phyloP scores from a whole-genome alignment of 2,329 filamentous ascomycete genomes.

The Aspergillus aculeatinus region DNA sequence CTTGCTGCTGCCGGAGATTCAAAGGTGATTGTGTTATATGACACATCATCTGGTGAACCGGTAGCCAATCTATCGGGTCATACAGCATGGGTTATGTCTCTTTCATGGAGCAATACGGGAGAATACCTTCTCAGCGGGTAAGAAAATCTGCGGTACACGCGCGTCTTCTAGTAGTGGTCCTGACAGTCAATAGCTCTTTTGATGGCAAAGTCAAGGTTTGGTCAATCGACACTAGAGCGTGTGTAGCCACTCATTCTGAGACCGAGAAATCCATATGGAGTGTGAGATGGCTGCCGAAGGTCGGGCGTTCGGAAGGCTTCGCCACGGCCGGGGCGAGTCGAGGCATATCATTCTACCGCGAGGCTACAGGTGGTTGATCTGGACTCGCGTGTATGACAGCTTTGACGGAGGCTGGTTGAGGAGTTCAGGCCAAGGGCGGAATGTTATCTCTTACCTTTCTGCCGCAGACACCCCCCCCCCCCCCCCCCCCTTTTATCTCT shows the following conservation, averaged over 20 bases:
- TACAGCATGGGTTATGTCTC: constrained; percentile 80
- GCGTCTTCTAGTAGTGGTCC: background rate
- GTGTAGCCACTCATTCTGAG: constrained; percentile 92
- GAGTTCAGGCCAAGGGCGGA: background rate
- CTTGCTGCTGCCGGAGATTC: constrained; percentile 90
- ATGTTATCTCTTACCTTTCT: background rate
- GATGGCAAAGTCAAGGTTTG: constrained; percentile 96
- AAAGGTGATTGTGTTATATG: constrained; percentile 84
- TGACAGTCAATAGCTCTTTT: constrained; percentile 57
- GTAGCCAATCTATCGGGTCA: constrained; percentile 80
- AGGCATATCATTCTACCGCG: constrained; percentile 78
- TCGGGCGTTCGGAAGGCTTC: constrained; percentile 64
- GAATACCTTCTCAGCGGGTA: constrained; percentile 84
- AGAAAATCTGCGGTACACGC: constrained; percentile 22
- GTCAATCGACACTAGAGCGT: constrained; percentile 78
- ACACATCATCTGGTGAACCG: constrained; percentile 88
- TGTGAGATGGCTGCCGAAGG: constrained; percentile 79
- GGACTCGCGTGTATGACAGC: background rate
- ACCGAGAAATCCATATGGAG: constrained; percentile 82
- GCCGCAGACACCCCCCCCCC: background rate
- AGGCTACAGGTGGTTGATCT: constrained; percentile 67
- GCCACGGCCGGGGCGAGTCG: constrained; percentile 74
- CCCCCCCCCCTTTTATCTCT: background rate
- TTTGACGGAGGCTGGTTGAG: background rate
- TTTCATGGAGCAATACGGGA: constrained; percentile 92